Conservation (phyloP, 2,329 filamentous ascomycete genomes). For the Elsinoe fawcettii region DNA sequence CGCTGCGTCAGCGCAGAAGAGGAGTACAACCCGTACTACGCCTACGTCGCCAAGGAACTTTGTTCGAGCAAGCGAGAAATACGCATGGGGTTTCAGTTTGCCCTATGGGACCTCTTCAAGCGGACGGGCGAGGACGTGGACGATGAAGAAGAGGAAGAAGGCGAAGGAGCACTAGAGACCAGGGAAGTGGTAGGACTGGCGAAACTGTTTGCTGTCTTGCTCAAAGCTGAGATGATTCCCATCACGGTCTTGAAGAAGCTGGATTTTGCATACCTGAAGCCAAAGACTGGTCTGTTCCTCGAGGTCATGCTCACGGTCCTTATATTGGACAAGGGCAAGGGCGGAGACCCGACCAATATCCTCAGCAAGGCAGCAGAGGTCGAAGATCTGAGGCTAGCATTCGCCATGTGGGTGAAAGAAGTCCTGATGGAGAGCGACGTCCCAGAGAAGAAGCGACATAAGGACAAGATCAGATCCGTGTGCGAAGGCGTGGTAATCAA, state of each 20-base stretch:
- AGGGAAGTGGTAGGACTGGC: constrained; percentile 60
- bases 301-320: constrained; percentile 72
- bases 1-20: constrained; percentile 79
- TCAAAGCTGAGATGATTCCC: constrained; percentile 51
- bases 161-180: constrained; percentile 43
- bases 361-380: neutral
- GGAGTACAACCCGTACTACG: constrained; percentile 88
- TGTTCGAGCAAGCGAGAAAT: constrained; percentile 56
- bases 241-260: constrained; percentile 58
- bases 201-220: constrained; percentile 56
- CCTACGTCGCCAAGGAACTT: constrained; percentile 69
- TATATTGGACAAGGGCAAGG: constrained; percentile 47
- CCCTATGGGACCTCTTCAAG: constrained; percentile 78
- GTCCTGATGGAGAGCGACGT: constrained; percentile 4
- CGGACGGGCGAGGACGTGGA: constrained; percentile 64
- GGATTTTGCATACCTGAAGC: constrained; percentile 69
- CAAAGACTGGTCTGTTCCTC: constrained; percentile 68
- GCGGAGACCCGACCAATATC: neutral
- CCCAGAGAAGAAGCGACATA: constrained; percentile 8
- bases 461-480: neutral
- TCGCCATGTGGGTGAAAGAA: neutral
- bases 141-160: constrained; percentile 48
- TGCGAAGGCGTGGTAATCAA: neutral
- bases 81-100: constrained; percentile 75
- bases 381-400: neutral